A percentile compares a stretch with the other conserved stretches of the same genome.
Conservation (phyloP, 129 eudicot genomes). For the Gnaphalium uliginosum region DNA sequence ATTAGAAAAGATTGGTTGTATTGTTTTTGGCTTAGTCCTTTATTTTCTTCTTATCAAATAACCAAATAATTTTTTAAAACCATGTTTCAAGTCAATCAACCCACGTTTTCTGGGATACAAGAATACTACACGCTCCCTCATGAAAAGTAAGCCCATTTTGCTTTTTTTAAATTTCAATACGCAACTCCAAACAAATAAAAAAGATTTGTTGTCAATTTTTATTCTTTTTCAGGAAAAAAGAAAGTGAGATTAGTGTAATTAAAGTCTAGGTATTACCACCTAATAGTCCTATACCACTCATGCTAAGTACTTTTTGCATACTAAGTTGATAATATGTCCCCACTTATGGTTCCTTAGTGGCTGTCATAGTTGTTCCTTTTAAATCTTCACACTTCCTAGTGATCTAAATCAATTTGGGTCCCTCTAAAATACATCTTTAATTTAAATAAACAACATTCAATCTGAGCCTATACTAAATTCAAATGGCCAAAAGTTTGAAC, state of each 20-base stretch:
- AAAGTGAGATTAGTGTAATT: constrained; percentile 11
- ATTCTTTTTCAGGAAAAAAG: neutral
- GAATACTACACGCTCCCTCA: neutral
- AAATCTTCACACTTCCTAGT: constrained; percentile 32
- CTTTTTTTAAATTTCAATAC: neutral
- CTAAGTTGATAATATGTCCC: constrained; percentile 34
- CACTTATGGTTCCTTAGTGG: constrained; percentile 47
- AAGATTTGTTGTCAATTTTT: neutral
- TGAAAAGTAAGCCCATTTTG: neutral
- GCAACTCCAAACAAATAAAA: neutral
- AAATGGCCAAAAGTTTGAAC: constrained; percentile 18
- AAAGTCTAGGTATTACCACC: constrained; percentile 20
- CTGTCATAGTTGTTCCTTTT: constrained; percentile 40
- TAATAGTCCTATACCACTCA: constrained; percentile 33
- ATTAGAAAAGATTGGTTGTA: neutral
- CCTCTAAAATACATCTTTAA: constrained; percentile 19
- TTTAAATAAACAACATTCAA: constrained; percentile 27
- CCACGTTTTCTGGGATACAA: neutral
- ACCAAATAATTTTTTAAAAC: neutral
- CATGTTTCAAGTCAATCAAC: neutral
- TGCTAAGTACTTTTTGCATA: constrained; percentile 14
- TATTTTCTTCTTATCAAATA: neutral
- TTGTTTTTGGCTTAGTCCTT: neutral
- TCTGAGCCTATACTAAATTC: constrained; percentile 16
- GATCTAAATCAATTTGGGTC: constrained; percentile 36